phyloP scores from a whole-genome alignment of 768 basidiomycete species.

The Clitopilus hobsonii region DNA sequence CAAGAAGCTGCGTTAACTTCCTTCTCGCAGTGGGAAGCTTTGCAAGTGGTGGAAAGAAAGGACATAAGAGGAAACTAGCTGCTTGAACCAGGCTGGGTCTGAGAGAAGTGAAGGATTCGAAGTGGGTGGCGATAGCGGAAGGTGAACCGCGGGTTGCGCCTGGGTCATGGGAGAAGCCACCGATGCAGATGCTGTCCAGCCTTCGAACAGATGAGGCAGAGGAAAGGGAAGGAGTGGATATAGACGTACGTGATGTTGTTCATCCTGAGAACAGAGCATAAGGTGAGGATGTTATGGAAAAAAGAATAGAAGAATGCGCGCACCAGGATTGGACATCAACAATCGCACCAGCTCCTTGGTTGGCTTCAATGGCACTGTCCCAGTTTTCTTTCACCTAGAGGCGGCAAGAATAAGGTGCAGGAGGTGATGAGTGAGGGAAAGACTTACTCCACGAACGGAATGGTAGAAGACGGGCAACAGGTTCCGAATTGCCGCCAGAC shows the following conservation, averaged over 20 bases:
- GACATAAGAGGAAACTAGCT: background rate
- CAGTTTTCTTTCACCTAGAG: background rate
- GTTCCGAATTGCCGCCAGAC: background rate
- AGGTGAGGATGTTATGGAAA: no score
- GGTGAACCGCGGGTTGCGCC: background rate
- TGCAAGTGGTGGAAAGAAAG: background rate
- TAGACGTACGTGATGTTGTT: background rate
- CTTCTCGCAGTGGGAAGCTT: background rate
- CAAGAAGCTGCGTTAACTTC: background rate
- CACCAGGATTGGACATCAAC: background rate
- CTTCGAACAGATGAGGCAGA: background rate
- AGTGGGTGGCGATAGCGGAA: background rate
- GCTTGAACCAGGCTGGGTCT: background rate
- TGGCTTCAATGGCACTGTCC: background rate
- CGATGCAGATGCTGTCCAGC: background rate
- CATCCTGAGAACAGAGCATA: background rate
- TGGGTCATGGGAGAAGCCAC: background rate
- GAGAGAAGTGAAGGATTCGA: background rate
- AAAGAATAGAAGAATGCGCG: no score
- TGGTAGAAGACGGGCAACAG: background rate
- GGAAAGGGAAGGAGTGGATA: background rate
- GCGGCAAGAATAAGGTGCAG: background rate
- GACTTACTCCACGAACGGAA: background rate
- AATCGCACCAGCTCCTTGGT: background rate
- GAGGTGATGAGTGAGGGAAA: background rate